phyloP scores from a whole-genome alignment of 2,329 filamentous ascomycete species.

The Juglanconis juglandina region DNA sequence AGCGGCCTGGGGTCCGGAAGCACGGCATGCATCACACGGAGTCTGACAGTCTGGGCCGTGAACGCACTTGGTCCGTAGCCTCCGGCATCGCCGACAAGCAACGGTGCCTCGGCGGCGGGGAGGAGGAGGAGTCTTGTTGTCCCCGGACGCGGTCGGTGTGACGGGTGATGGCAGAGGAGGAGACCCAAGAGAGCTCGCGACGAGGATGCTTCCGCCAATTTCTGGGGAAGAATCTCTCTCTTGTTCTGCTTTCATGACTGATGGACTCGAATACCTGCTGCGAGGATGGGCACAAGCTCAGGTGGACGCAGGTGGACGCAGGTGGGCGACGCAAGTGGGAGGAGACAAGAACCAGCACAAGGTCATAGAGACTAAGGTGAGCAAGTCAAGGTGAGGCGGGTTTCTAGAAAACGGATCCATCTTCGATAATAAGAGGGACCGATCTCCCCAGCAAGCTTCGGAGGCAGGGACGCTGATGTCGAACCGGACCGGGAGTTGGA shows the following conservation, averaged over 20 bases:
- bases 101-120: conserved; percentile 16
- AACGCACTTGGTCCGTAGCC: conserved; percentile 19
- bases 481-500: conserved; percentile 14
- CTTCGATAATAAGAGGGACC: conserved; percentile 11
- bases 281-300: not conserved
- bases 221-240: conserved; percentile 13
- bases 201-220: conserved; percentile 16
- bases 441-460: not conserved
- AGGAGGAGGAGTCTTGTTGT: conserved; percentile 5
- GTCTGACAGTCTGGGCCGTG: conserved; percentile 15
- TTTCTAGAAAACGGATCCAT: conserved; percentile 4
- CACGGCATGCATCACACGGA: conserved; percentile 17
- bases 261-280: not conserved
- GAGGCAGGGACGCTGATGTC: conserved; percentile 6
- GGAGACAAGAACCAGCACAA: not conserved
- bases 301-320: not conserved
- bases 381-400: not conserved
- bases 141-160: not conserved
- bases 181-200: conserved; percentile 9
- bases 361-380: not conserved
- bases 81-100: conserved; percentile 18
- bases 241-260: conserved; percentile 13
- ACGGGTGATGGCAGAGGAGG: conserved; percentile 10
- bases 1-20: conserved; percentile 14
- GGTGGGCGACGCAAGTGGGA: not conserved